phyloP scores from a whole-genome alignment of 768 basidiomycete species.

The Cyathus striatus region DNA sequence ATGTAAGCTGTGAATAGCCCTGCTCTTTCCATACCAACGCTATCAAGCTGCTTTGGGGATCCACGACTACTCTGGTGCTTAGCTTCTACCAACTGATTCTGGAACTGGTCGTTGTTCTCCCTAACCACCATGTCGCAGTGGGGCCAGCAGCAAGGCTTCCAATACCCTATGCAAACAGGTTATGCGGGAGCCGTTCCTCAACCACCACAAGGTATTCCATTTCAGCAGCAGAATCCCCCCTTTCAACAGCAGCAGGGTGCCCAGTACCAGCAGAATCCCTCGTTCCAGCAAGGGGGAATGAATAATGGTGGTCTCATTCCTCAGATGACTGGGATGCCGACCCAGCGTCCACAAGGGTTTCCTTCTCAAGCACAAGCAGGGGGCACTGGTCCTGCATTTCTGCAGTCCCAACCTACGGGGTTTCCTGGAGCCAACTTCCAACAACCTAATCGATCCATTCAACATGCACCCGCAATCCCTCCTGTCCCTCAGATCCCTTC shows the following conservation, averaged over 20 bases:
- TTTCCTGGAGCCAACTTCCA: slow-evolving; percentile 36
- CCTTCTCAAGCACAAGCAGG: slow-evolving; percentile 63
- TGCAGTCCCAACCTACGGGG: slow-evolving; percentile 52
- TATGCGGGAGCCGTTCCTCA: slow-evolving; percentile 39
- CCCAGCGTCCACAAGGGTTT: slow-evolving; percentile 35
- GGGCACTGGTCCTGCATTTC: slow-evolving; percentile 32
- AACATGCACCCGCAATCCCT: slow-evolving; percentile 49
- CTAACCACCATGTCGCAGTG: slow-evolving; percentile 68
- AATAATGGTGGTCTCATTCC: slow-evolving; percentile 40
- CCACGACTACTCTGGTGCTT: too few species aligned
- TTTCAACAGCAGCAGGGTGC: slow-evolving; percentile 38
- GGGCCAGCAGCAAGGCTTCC: slow-evolving; percentile 64
- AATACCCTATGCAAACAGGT: slow-evolving; percentile 74
- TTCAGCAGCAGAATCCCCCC: too few species aligned
- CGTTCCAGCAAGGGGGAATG: slow-evolving; percentile 19
- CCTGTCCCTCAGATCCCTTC: slow-evolving; percentile 62
- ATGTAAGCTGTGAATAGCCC: too few species aligned
- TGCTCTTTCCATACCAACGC: too few species aligned
- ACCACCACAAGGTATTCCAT: slow-evolving; percentile 41
- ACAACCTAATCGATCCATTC: slow-evolving; percentile 38
- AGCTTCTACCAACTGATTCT: too few species aligned
- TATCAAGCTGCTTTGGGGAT: too few species aligned
- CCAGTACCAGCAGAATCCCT: slow-evolving; percentile 30
- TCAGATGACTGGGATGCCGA: slow-evolving; percentile 59
- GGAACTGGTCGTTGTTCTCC: too few species aligned